phyloP scores from a whole-genome alignment of 306 rosid genomes.

The Potentilla sterilis region DNA sequence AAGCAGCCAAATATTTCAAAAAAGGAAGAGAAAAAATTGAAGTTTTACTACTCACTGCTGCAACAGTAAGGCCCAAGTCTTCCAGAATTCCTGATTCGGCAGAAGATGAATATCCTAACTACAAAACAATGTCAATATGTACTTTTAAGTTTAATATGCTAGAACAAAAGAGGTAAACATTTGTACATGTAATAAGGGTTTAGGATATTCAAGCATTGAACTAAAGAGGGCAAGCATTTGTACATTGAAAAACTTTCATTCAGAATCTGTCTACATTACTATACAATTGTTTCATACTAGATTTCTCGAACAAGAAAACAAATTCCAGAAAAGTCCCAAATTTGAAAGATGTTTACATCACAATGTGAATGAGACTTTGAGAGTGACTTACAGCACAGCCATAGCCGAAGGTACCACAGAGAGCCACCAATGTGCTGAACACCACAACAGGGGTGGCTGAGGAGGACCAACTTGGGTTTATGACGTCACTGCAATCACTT shows the following conservation, averaged over 20 bases:
- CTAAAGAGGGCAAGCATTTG: no score
- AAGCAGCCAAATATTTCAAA: neutral
- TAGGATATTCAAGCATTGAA: no score
- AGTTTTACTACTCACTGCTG: conserved; percentile 20
- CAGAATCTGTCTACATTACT: no score
- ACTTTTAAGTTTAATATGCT: no score
- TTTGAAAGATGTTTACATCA: neutral
- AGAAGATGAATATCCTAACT: conserved; percentile 41
- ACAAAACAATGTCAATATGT: conserved; percentile 10
- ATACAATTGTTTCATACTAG: no score
- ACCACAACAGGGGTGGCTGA: conserved; percentile 5
- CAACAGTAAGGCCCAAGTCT: conserved; percentile 36
- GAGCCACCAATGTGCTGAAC: conserved; percentile 19
- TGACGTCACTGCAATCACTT: neutral
- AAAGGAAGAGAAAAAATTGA: neutral
- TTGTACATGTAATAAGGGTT: no score
- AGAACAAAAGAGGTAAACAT: no score
- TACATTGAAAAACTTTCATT: no score
- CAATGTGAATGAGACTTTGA: neutral
- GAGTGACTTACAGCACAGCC: conserved; percentile 19
- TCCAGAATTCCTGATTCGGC: conserved; percentile 33
- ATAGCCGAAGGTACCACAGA: neutral
- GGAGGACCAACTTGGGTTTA: conserved; percentile 5
- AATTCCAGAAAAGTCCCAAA: neutral
- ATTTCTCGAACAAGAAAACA: no score